Evolutionary conservation across 2,329 filamentous ascomycete genomes (phyloP).

Genomic region (Fusarium odoratissimum): DNA sequence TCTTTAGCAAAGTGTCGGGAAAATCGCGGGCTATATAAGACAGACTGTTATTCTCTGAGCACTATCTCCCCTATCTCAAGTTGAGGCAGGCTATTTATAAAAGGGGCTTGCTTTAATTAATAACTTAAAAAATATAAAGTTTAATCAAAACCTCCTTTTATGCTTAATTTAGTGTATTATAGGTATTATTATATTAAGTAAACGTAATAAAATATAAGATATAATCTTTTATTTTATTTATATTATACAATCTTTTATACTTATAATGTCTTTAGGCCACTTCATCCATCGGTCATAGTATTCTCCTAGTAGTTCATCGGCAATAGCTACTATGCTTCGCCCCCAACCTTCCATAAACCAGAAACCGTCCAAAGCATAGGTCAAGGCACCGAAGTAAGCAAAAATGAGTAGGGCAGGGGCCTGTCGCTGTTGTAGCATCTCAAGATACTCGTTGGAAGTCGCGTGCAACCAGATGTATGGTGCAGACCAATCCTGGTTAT

Average conservation of each 20-base stretch:
- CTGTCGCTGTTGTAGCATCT: background rate
- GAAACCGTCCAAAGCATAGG: background rate
- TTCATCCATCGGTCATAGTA: background rate
- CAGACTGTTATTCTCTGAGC: no score
- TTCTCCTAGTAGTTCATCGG: background rate
- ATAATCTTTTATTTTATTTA: background rate
- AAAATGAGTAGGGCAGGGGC: background rate
- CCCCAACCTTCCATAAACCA: constrained; percentile 2
- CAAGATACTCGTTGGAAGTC: background rate
- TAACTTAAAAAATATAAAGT: no score
- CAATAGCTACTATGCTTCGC: background rate
- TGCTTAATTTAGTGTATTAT: no score
- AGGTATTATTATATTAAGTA: no score
- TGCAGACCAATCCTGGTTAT: background rate
- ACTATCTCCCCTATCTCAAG: no score
- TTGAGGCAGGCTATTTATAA: no score
- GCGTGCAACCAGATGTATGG: background rate
- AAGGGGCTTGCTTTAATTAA: no score
- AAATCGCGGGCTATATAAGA: no score
- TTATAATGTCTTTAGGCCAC: background rate
- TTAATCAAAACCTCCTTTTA: no score
- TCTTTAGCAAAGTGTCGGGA: no score
- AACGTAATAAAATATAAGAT: background rate
- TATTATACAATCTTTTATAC: background rate
- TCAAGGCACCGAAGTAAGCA: background rate